Base-by-base conservation (phyloP, 2,329 filamentous ascomycete species). In the Thielaviopsis populi region DNA sequence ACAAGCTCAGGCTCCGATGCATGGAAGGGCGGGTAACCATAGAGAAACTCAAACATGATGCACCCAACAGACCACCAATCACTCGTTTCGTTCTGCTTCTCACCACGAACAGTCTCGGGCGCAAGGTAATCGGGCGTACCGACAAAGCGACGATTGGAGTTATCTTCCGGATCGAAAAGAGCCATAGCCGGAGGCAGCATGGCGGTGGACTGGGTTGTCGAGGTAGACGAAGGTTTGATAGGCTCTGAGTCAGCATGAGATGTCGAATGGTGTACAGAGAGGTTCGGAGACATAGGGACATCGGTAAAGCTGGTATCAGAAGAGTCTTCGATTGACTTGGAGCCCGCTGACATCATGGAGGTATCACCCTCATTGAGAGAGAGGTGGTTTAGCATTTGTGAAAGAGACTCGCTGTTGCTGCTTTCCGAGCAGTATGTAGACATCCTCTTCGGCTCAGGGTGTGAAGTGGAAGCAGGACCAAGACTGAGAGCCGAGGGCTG, bases 1-100 rank as follows among this genome's bases (percentile, higher is more conserved):
- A 99, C 94, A 69, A 94, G 81, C 69, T 99, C 94, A 0, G 94
- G 90, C 59, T 91, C 91, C 22, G 81, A 79, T 0, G 90, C 94
- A 72, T 97, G 91, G 74, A 99, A 99, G 0, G 94, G 94, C 0
- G 94, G 94, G 65, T 89, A 87, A 0, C 94, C 94, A 71, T 89
- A 97, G 1, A 99, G 77, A 68, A 96, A 96, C 71, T 99, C 94
- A 70, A 96, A 99, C 74, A 97, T 78, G 69, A 99, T 97, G 73
- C 95, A 99, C 0, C 94, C 94, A n/a, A 99, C 81, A 24, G 94
- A 97, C 94, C 94, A 99, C 94, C 94, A 99, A 83, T 99, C 94
- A 72, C 94, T 97, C 69, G 92, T 94, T 73, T 97, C 92, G 71
- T 99, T 94, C 73, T 99, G 94, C 1, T 92, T 91, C 68, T 91